phyloP scores from a whole-genome alignment of 805 yeast species.

The Nakazawaea pomicola region DNA sequence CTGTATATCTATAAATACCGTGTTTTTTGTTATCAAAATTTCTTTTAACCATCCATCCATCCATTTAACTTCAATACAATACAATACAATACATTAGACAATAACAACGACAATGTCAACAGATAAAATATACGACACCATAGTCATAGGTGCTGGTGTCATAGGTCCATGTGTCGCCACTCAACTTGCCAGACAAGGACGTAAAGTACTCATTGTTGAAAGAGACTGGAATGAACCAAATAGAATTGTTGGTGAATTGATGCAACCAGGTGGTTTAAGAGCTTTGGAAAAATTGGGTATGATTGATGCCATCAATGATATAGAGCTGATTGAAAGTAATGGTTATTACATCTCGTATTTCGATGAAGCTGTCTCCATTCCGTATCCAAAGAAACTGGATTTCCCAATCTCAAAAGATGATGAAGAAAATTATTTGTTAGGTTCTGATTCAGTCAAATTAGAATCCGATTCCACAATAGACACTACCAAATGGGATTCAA shows the following conservation, averaged over 20 bases:
- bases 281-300: slow-evolving; percentile 81
- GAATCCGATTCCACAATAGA: slow-evolving; percentile 42
- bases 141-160: slow-evolving; percentile 98
- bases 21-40: no score
- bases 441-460: slow-evolving; percentile 22
- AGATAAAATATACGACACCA: slow-evolving; percentile 55
- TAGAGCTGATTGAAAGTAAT: slow-evolving; percentile 68
- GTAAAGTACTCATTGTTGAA: slow-evolving; percentile 74
- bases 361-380: slow-evolving; percentile 50
- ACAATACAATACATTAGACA: no score
- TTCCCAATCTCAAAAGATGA: slow-evolving; percentile 58
- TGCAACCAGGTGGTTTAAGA: slow-evolving; percentile 95
- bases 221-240: slow-evolving; percentile 92
- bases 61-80: no score
- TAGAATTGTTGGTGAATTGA: slow-evolving; percentile 92
- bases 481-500: slow-evolving; percentile 50
- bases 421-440: slow-evolving; percentile 24
- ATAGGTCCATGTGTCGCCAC: slow-evolving; percentile 93
- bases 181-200: slow-evolving; percentile 84
- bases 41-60: no score
- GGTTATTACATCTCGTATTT: slow-evolving; percentile 80
- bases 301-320: slow-evolving; percentile 65
- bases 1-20: no score
- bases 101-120: neutral
- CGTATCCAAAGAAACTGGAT: slow-evolving; percentile 65